Percentiles rank a stretch among this genome's conserved stretches.
Conservation (phyloP, 208 protist genomes). For the Angomonas deanei region DNA sequence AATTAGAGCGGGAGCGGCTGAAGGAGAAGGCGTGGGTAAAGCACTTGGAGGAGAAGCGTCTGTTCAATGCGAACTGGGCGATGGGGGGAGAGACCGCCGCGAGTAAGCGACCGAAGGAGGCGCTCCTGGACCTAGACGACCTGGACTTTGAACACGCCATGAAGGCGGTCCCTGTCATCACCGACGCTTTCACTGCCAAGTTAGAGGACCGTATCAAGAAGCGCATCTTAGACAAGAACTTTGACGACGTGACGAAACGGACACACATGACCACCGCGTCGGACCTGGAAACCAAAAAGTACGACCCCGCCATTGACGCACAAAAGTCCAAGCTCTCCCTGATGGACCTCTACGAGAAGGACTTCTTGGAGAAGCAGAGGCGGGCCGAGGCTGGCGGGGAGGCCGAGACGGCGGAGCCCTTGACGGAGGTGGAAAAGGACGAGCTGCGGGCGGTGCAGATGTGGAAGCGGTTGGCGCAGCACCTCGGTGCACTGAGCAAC, state of each 20-base stretch:
- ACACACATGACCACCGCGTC: conserved; percentile 39
- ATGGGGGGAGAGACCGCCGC: conserved; percentile 80
- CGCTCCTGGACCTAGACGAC: conserved; percentile 74
- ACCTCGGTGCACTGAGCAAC: conserved; percentile 89
- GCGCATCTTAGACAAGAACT: conserved; percentile 72
- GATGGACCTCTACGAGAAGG: conserved; percentile 91
- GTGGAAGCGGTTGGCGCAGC: conserved; percentile 84
- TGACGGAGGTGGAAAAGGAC: conserved; percentile 89
- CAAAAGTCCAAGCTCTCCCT: conserved; percentile 88
- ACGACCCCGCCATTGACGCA: conserved; percentile 57
- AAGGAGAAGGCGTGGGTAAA: conserved; percentile 57
- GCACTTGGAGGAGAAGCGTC: conserved; percentile 71
- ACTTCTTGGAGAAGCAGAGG: conserved; percentile 75
- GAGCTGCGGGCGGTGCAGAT: conserved; percentile 88
- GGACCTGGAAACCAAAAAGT: conserved; percentile 52
- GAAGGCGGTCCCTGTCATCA: conserved; percentile 83
- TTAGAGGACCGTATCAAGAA: conserved; percentile 87
- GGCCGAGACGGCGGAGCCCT: conserved; percentile 54
- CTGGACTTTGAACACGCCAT: conserved; percentile 89
- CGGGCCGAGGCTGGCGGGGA: conserved; percentile 49
- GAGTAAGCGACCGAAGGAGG: conserved; percentile 70
- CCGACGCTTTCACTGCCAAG: conserved; percentile 69
- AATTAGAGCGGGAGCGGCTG: conserved; percentile 65
- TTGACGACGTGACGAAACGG: conserved; percentile 76
- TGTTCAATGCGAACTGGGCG: conserved; percentile 75